These are phyloP conservation scores for Ophiostoma australiae DNA, from an alignment of 2,329 filamentous ascomycete genomes.

Conservation along the genomic window DNA sequence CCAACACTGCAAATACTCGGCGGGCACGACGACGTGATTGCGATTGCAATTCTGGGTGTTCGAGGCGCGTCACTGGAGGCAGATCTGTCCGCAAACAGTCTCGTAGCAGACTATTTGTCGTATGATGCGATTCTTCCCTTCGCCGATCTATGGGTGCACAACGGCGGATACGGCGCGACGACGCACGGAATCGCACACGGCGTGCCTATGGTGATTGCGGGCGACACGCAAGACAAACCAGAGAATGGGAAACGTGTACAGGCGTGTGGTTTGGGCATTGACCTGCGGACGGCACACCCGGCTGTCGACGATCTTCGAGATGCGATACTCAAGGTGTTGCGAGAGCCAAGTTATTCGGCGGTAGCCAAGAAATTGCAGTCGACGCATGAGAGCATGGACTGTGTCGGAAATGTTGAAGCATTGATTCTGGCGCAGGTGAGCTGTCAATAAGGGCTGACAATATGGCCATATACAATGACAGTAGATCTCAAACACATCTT, in stretches of 20 bases:
- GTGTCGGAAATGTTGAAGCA: constrained; percentile 32
- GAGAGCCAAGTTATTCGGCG: constrained; percentile 29
- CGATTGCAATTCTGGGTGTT: constrained; percentile 37
- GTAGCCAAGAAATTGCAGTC: constrained; percentile 30
- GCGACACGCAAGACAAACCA: constrained; percentile 41
- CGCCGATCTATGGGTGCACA: constrained; percentile 39
- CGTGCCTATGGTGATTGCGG: constrained; percentile 40
- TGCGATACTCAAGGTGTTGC: constrained; percentile 33
- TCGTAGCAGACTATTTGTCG: constrained; percentile 37
- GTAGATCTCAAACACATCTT: neutral
- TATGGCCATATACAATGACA: neutral
- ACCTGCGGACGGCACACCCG: constrained; percentile 33
- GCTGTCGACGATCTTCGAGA: constrained; percentile 30
- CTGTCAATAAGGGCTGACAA: neutral
- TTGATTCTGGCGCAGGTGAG: constrained; percentile 17
- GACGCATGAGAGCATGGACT: constrained; percentile 33
- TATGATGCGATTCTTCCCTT: constrained; percentile 39
- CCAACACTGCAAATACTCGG: constrained; percentile 37
- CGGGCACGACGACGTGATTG: constrained; percentile 31
- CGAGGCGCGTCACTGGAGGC: constrained; percentile 29
- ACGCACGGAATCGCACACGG: constrained; percentile 40
- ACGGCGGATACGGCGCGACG: constrained; percentile 40
- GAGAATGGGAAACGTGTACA: constrained; percentile 37
- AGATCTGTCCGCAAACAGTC: constrained; percentile 32
- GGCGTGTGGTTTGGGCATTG: constrained; percentile 36